These are phyloP conservation scores for Gremmenia infestans DNA, from an alignment of 2,329 filamentous ascomycete species.

Conservation along the genomic window DNA sequence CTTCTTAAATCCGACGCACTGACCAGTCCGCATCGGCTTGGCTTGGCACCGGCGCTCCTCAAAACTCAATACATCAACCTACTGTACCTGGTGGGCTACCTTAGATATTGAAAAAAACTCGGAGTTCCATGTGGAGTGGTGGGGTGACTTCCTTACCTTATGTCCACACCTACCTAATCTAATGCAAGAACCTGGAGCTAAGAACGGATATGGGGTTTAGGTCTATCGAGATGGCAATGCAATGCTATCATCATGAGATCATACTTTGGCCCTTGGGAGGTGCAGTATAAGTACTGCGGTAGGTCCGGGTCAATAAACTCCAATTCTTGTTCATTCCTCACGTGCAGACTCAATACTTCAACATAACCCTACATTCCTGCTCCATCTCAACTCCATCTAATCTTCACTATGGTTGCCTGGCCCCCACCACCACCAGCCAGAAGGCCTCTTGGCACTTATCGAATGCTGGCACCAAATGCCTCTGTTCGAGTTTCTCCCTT, in stretches of 20 bases:
- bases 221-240: not conserved
- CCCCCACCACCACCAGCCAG: constrained; percentile 35
- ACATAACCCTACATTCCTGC: not conserved
- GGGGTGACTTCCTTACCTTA: not conserved
- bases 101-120: not conserved
- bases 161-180: not conserved
- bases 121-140: not conserved
- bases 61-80: not conserved
- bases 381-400: not conserved
- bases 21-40: not conserved
- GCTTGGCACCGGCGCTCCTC: not conserved
- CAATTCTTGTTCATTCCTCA: not conserved
- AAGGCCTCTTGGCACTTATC: constrained; percentile 59
- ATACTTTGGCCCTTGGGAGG: not conserved
- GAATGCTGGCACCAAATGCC: constrained; percentile 61
- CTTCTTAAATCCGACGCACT: too few relatives aligned
- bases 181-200: constrained; percentile 2
- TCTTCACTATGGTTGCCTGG: constrained; percentile 16
- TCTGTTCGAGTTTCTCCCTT: constrained; percentile 63
- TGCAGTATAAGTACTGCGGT: not conserved
- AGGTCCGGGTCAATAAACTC: not conserved
- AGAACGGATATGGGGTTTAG: not conserved
- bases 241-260: not conserved
- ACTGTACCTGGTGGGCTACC: not conserved
- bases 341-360: not conserved